Percentiles rank a stretch among this genome's conserved stretches.
Evolutionary conservation across 129 eudicot genomes (phyloP).

Genomic region (Flaveria robusta): DNA sequence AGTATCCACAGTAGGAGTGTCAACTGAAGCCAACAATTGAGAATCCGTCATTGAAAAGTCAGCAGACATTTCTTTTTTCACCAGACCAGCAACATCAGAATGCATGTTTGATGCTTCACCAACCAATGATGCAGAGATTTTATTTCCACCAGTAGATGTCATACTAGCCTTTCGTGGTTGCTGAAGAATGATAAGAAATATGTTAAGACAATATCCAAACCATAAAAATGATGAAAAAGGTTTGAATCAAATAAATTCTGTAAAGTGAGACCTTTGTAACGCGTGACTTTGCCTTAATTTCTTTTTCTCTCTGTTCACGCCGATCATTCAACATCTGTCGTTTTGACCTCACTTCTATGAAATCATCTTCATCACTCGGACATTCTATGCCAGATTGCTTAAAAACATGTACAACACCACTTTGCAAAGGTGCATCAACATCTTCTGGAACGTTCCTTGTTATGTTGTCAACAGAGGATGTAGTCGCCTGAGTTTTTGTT

Average conservation of each 20-base stretch:
- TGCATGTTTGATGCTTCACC: constrained; percentile 43
- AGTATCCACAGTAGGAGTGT: too few species aligned
- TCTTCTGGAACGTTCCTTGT: constrained; percentile 68
- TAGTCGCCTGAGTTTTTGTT: constrained; percentile 33
- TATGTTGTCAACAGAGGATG: constrained; percentile 55
- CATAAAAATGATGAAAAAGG: neutral
- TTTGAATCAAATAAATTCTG: neutral
- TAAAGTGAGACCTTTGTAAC: constrained; percentile 51
- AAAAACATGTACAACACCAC: constrained; percentile 79
- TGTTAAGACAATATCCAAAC: neutral
- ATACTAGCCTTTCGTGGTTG: constrained; percentile 54
- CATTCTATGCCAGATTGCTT: constrained; percentile 90
- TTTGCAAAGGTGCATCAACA: constrained; percentile 90
- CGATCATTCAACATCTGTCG: constrained; percentile 95
- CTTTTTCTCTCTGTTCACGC: constrained; percentile 92
- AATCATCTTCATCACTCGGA: constrained; percentile 94
- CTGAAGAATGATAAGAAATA: constrained; percentile 39
- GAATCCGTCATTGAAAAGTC: constrained; percentile 48
- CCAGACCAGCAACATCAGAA: constrained; percentile 37
- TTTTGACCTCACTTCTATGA: constrained; percentile 93
- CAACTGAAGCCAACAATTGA: constrained; percentile 36
- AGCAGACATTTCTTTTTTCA: constrained; percentile 44
- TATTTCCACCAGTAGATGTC: constrained; percentile 29
- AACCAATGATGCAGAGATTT: constrained; percentile 34
- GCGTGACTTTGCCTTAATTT: constrained; percentile 71